Evolutionary conservation across 108 stramenopile species (phyloP).

Genomic region (Nitzschia palea): DNA sequence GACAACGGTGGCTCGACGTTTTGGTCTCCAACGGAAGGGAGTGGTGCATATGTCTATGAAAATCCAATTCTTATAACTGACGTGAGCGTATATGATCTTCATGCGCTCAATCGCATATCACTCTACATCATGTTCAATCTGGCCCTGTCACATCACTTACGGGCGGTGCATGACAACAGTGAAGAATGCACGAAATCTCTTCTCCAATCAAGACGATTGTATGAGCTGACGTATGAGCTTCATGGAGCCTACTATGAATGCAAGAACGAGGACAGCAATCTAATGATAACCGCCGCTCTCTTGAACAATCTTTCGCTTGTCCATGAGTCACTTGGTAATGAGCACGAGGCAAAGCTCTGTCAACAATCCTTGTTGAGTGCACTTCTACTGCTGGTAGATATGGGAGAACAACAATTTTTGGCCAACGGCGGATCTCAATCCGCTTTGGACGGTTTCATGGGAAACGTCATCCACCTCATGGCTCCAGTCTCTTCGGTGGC

Average conservation of each 20-base stretch:
- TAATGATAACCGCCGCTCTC: not conserved
- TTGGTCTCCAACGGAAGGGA: too few species aligned
- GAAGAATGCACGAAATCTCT: not conserved
- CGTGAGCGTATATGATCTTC: not conserved
- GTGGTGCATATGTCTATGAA: conserved; percentile 2
- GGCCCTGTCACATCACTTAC: conserved; percentile 5
- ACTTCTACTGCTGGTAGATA: conserved; percentile 2
- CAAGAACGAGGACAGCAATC: too few species aligned
- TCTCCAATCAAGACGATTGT: conserved; percentile 3
- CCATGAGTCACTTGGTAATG: not conserved
- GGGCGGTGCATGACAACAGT: not conserved
- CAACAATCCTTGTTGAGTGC: conserved; percentile 6
- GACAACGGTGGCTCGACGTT: too few species aligned
- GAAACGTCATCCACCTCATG: conserved; percentile 11
- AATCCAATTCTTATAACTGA: not conserved
- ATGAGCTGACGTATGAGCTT: conserved; percentile 12
- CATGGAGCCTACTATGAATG: not conserved
- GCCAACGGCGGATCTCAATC: not conserved
- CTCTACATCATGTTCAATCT: conserved; percentile 17
- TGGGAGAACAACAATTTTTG: not conserved
- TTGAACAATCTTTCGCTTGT: conserved; percentile 15
- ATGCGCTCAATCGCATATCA: not conserved
- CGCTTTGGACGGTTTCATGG: conserved; percentile 5
- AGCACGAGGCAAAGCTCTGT: not conserved
- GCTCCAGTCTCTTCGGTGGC: not conserved